These are phyloP conservation scores for Amanita phalloides DNA, from an alignment of 768 basidiomycete species.

Conservation along the genomic window DNA sequence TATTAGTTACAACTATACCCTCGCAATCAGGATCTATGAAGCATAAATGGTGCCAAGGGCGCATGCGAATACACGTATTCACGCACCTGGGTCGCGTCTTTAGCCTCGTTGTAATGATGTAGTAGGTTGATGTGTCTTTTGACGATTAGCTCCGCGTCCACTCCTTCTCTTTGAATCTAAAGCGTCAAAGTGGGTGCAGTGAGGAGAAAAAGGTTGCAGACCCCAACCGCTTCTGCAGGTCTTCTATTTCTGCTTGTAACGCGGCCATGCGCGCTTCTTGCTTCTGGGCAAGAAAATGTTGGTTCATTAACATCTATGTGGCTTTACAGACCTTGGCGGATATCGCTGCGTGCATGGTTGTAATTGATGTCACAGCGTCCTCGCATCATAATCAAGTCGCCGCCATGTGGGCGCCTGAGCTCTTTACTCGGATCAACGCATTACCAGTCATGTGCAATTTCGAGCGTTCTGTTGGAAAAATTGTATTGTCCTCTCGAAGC, in stretches of 20 bases:
- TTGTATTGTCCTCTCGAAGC: conserved; percentile 60
- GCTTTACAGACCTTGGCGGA: neutral
- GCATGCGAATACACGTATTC: neutral
- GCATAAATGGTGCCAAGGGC: neutral
- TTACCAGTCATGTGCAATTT: conserved; percentile 27
- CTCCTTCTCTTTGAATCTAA: conserved; percentile 19
- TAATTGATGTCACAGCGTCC: neutral
- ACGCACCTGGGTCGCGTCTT: conserved; percentile 68
- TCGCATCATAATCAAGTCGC: neutral
- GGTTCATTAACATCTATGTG: neutral
- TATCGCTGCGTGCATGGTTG: conserved; percentile 5
- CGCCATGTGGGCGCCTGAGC: neutral
- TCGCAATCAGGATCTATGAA: conserved; percentile 65
- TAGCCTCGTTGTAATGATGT: conserved; percentile 73
- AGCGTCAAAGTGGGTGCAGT: conserved; percentile 10
- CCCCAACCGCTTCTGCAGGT: conserved; percentile 19
- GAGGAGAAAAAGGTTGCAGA: conserved; percentile 7
- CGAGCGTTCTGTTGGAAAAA: conserved; percentile 59
- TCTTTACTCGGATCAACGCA: no score
- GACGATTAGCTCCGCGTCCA: conserved; percentile 48
- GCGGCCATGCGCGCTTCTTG: conserved; percentile 37
- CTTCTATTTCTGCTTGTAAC: conserved; percentile 39
- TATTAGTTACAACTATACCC: conserved; percentile 27
- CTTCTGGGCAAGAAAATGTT: conserved; percentile 21
- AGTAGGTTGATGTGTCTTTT: conserved; percentile 61